These are phyloP conservation scores for Chrysanthemum seticuspe DNA, from an alignment of 129 eudicot species.

Conservation along the genomic window DNA sequence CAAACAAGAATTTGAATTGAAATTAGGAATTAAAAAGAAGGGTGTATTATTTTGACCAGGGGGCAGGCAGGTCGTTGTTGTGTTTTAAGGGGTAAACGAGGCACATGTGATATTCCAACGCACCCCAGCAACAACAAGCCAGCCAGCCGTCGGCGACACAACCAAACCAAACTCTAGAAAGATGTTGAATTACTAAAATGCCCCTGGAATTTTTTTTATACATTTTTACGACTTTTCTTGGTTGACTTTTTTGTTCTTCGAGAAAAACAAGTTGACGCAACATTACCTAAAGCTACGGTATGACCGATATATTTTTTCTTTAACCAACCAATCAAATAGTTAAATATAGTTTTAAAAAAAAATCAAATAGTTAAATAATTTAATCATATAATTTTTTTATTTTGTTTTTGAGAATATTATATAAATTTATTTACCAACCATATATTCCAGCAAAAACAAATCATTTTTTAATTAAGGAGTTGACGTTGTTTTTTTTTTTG, in stretches of 20 bases:
- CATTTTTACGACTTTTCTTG: neutral
- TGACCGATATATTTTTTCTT: no score
- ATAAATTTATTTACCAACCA: no score
- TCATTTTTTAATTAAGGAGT: no score
- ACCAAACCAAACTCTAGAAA: neutral
- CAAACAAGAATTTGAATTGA: conserved; percentile 27
- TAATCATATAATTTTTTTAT: no score
- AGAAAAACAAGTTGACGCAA: no score
- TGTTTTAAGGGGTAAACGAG: conserved; percentile 3
- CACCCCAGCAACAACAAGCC: neutral
- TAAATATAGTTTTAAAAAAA: no score
- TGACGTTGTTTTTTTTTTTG: no score
- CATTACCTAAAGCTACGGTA: no score
- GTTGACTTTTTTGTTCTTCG: neutral
- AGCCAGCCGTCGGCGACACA: conserved; percentile 32
- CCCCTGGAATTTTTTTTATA: neutral
- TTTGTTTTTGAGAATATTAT: no score
- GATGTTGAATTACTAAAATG: neutral
- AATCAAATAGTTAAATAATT: no score
- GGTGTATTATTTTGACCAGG: conserved; percentile 5
- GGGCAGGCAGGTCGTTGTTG: conserved; percentile 9
- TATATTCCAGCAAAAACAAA: no score
- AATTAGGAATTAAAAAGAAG: neutral
- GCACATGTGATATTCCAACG: conserved; percentile 35
- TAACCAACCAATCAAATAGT: no score